Evolutionary conservation across 441 rosid genomes (phyloP), one percentile per base, ranked within the genome.

Genomic region (Cnidoscolus chayamansa): DNA sequence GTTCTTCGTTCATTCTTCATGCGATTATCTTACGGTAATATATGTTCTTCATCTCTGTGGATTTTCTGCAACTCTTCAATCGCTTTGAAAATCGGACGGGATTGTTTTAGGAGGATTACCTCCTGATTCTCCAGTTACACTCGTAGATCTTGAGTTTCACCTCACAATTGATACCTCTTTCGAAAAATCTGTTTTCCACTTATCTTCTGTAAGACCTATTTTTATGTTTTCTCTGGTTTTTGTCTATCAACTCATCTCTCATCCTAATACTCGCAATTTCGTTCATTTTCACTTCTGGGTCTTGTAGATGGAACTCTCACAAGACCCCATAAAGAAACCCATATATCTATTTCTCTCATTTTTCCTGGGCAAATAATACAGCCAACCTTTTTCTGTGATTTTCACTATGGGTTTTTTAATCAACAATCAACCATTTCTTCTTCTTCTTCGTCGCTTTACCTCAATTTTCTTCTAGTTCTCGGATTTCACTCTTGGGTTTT

Each of bases 81-180:
- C 54, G 48, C 12, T 61, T 17, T 74, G 60, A 55, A 40, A 74
- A 75, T 50, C 80, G 61, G 74, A 54, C 25, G 62, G 15, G 20
- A 53, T 53, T 2, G 5, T 35, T 35, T 35, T 35, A 35, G 45
- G 45, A 40, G 45, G 45, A 40, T 79, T 67, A 49, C 4, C 43
- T 30, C 54, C 68, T 72, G 72, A 65, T 59, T 69, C 59, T 8
- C 49, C 45, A 76, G 5, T 10, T 71, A 7, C 17, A 67, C 74
- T 55, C 2, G 2, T 63, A 79, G 84, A 81, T 84, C 83, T 79
- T 68, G 70, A 54, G 56, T 32, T 71, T 17, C 43, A 68, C 70
- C 68, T 50, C 72, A 35, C 62, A 68, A 77, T 54, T 30, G n/a
- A 7, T 32, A 19, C 25, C 43, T 49, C 45, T 56, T 59, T n/a